Evolutionary conservation across 805 yeast genomes (phyloP), one percentile per base, ranked within the genome.

Genomic region (Geotrichum ghanense): DNA sequence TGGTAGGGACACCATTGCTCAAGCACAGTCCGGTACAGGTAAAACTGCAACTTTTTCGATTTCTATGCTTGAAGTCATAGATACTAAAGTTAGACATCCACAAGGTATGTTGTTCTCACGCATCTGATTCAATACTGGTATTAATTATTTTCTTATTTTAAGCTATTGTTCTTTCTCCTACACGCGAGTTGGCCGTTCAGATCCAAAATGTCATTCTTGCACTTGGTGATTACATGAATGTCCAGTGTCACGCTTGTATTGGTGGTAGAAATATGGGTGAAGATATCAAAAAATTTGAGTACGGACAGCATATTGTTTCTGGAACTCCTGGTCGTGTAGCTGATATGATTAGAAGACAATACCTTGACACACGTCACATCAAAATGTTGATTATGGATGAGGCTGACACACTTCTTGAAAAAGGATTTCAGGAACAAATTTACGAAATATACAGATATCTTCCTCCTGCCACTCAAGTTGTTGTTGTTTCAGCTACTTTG

Each of bases 11-110:
- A 94, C 89, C 46, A 79, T 92, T 53, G 98, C 98, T 51, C 98
- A 92, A 72, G 97, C 98, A 50, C 98, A 92, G 71, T 87, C 96
- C 31, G 98, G 98, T 69, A 92, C 98, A 44, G 98, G 98, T 70
- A 92, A 92, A 72, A 92, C 98, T 23, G 98, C 97, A 54, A 92
- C 98, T 43, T 92, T 92, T 74, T 76, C 97, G 53, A 90, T 92
- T 55, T 90, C 95, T 22, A 84, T 88, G 74, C 71, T 92, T 54
- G 95, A 92, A 68, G 84, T 78, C 53, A 76, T 92, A 47, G 95
- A 90, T 57, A 71, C 81, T 48, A 76, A 73, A 52, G 69, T 76
- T 52, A 75, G 79, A 61, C 84, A 83, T 53, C 75, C 87, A 51
- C 97, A 92, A 70, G 37, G 37, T 31, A 31, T 5, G 37, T 31